Percentiles rank a stretch among this genome's conserved stretches.
These are phyloP conservation scores for Geosmithia flava DNA, from an alignment of 2,329 filamentous ascomycete species.

Conservation along the genomic window DNA sequence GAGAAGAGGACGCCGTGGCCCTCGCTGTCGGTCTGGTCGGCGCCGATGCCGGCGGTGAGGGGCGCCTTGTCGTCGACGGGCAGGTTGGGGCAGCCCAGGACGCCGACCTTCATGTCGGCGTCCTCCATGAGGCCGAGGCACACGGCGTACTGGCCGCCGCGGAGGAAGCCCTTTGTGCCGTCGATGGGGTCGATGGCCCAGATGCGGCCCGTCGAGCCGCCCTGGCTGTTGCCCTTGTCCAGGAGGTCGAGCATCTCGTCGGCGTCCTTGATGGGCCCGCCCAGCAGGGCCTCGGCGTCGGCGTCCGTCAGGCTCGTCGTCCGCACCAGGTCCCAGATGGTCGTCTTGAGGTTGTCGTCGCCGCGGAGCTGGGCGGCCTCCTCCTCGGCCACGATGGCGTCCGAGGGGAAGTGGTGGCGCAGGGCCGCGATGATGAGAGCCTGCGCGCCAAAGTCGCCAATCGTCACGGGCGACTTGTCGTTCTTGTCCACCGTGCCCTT, in stretches of 20 bases:
- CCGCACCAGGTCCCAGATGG: slow-evolving; percentile 75
- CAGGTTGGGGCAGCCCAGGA: slow-evolving; percentile 90
- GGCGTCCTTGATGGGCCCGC: slow-evolving; percentile 56
- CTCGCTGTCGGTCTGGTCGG: slow-evolving; percentile 55
- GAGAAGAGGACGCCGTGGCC: slow-evolving; percentile 82
- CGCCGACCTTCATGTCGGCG: slow-evolving; percentile 86
- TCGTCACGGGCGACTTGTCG: slow-evolving; percentile 93
- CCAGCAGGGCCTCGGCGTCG: slow-evolving; percentile 46
- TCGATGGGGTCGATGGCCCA: slow-evolving; percentile 98
- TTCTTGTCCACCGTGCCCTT: slow-evolving; percentile 87
- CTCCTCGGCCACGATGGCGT: slow-evolving; percentile 91
- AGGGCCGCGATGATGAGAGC: slow-evolving; percentile 90
- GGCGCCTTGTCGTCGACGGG: slow-evolving; percentile 63
- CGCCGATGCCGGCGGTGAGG: slow-evolving; percentile 53
- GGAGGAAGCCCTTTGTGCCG: slow-evolving; percentile 92
- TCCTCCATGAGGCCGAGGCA: slow-evolving; percentile 88
- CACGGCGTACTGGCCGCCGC: slow-evolving; percentile 94
- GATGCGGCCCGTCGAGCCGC: slow-evolving; percentile 64
- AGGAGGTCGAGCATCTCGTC: slow-evolving; percentile 57
- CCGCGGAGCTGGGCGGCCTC: slow-evolving; percentile 71
- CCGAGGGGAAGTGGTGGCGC: slow-evolving; percentile 75
- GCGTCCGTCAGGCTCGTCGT: slow-evolving; percentile 51
- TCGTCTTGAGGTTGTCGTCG: slow-evolving; percentile 50
- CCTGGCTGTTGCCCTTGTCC: slow-evolving; percentile 56
- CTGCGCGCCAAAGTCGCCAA: slow-evolving; percentile 96